Evolutionary conservation across 768 basidiomycete species (phyloP), one percentile per base, ranked within the genome.

Genomic region (Russula olivacea): DNA sequence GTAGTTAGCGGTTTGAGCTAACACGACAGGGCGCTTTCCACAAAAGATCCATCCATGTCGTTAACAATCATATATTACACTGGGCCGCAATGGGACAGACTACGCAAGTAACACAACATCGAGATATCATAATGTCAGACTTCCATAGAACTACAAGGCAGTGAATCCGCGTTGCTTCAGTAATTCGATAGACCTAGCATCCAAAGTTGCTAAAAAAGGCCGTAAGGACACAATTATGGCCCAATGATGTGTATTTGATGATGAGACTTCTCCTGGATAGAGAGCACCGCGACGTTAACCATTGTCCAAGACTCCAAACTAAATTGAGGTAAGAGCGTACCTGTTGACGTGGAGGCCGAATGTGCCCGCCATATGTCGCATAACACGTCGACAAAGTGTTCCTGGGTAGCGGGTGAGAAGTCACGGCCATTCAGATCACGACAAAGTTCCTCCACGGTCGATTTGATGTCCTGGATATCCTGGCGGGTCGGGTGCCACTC

Each of bases 371-470:
- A 36, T 17, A 7, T 11, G 1, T 28, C n/a, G 21, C 9, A 0
- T 30, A 64, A 55, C 8, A 23, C 32, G 3, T 34, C 30, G 25
- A 28, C 48, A 9, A 64, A 50, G 23, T n/a, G 28, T 14, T 55
- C 6, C 54, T 51, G 63, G n/a, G 14, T 49, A 23, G 58, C 25
- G 11, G 3, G 11, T 28, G 58, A 36, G 32, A 59, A 51, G 10
- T n/a, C 23, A 4, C 11, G 19, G 23, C 54, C 54, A 5, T 55
- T 30, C 38, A 64, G 32, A 6, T 30, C 58, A 21, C 8, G 36
- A 30, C 63, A 64, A 50, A 64, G 63, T 2, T 55, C 48, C 3
- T 25, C 15, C 30, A 59, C 30, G 8, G 63, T 60, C 54, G 17
- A 34, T 23, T 45, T 59, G 19, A 25, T 36, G 8, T 28, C 58